phyloP scores from a whole-genome alignment of 2,329 filamentous ascomycete genomes.

The Pseudogymnoascus sp. region DNA sequence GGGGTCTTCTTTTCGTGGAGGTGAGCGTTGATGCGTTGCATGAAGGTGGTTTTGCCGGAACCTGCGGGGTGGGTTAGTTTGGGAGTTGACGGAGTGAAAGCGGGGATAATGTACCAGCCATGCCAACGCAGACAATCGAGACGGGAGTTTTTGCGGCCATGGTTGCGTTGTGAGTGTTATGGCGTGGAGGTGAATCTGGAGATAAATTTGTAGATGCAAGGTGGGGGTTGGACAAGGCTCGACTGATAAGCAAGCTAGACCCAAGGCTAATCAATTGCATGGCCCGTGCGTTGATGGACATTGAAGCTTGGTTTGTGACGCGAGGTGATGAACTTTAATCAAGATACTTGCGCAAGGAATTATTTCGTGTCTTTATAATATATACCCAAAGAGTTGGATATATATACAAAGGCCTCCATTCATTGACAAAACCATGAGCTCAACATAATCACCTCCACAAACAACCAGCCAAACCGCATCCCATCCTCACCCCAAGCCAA shows the following conservation, averaged over 20 bases:
- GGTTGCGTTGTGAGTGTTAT: not conserved
- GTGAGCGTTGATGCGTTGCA: constrained; percentile 94
- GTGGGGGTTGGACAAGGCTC: not conserved
- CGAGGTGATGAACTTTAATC: not conserved
- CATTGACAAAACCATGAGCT: not conserved
- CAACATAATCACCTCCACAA: not conserved
- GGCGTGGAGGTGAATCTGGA: not conserved
- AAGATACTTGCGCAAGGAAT: not conserved
- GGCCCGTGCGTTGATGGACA: not conserved
- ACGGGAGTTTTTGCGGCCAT: constrained; percentile 51
- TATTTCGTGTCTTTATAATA: not conserved
- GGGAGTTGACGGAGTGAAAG: not conserved
- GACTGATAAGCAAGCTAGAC: constrained; percentile 3
- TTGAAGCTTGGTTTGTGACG: constrained; percentile 4
- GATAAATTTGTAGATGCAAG: constrained; percentile 7
- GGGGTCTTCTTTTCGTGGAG: constrained; percentile 72
- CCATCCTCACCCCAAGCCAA: not conserved
- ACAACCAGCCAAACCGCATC: not conserved
- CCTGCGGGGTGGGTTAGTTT: constrained; percentile 38
- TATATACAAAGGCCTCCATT: not conserved
- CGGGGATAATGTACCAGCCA: constrained; percentile 59
- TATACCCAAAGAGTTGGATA: not conserved
- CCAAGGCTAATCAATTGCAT: constrained; percentile 5
- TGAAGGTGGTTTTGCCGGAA: constrained; percentile 98
- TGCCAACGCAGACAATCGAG: constrained; percentile 88